Evolutionary conservation across 768 basidiomycete species (phyloP), one percentile per base, ranked within the genome.

Genomic region (Wakefieldia striispora): DNA sequence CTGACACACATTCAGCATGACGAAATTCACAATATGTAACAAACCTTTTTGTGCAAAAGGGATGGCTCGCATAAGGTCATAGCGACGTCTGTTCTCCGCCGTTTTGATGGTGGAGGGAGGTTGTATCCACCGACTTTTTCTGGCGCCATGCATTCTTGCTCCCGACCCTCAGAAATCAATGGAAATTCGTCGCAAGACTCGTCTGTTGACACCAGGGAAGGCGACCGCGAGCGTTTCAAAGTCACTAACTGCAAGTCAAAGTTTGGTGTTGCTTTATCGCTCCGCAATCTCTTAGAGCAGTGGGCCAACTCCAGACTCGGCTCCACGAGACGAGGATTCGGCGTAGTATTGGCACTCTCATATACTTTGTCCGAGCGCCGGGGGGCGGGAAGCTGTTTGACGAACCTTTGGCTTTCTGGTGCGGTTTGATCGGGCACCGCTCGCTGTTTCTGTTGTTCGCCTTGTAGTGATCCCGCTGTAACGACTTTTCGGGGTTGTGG

Each of bases 231-330:
- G 56, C 64, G 53, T 54, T 55, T 48, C 43, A 62, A 45, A 39
- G 60, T 56, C 40, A 77, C 63, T 40, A 84, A 75, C 43, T 79
- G 70, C 20, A 85, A 54, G 50, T 80, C 72, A 52, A 82, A 81
- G 51, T 80, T 70, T 21, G 77, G 72, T 3, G 57, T 51, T 8
- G 64, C 34, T 51, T 57, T 71, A n/a, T 19, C 34, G 14, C n/a
- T 40, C 33, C 41, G 45, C 19, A 45, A 36, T 43, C 36, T 47
- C 45, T 41, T 51, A 7, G 43, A 40, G n/a, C 13, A 31, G 19
- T 53, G 43, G 9, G 70, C 67, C n/a, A 78, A 53, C 58, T 80
- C 84, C 59, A 79, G 58, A 23, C 75, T 73, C 45, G 71, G 69
- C 16, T 69, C 63, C 7, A 65, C 60, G 21, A 76, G 58, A 29